Percentiles rank a stretch among this genome's conserved stretches.
Evolutionary conservation across 1,284 basidiomycete genomes (phyloP).

Genomic region (Fomes fomentarius): DNA sequence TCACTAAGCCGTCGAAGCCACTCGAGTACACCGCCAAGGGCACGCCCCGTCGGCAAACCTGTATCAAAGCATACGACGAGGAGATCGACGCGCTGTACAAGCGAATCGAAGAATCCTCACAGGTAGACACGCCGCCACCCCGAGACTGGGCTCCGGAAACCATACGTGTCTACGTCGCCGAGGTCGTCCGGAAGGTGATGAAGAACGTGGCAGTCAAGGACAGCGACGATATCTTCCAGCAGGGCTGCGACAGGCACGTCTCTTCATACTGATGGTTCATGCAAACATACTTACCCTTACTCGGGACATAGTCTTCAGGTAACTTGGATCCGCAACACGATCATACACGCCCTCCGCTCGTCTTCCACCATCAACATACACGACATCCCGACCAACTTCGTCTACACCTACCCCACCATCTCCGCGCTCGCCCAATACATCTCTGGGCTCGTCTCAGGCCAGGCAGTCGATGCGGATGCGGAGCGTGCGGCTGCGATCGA

Average conservation of each 20-base stretch:
- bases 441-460: background rate
- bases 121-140: constrained; percentile 24
- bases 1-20: constrained; percentile 31
- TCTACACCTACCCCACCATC: constrained; percentile 39
- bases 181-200: constrained; percentile 31
- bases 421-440: constrained; percentile 26
- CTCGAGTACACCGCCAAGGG: constrained; percentile 39
- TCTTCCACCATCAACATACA: constrained; percentile 17
- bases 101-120: constrained; percentile 26
- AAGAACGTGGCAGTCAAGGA: constrained; percentile 1
- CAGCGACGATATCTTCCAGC: constrained; percentile 31
- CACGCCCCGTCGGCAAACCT: constrained; percentile 33
- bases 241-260: constrained; percentile 40
- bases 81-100: constrained; percentile 38
- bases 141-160: constrained; percentile 26
- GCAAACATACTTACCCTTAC: background rate
- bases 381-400: constrained; percentile 30
- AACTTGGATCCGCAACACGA: constrained; percentile 39
- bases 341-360: constrained; percentile 31
- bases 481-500: constrained; percentile 10
- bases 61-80: constrained; percentile 31
- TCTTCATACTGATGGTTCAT: background rate
- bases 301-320: constrained; percentile 34
- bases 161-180: constrained; percentile 28
- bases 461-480: constrained; percentile 3